Base-by-base conservation (phyloP, 352 stramenopile species). In the Globisporangium iwayamae region DNA sequence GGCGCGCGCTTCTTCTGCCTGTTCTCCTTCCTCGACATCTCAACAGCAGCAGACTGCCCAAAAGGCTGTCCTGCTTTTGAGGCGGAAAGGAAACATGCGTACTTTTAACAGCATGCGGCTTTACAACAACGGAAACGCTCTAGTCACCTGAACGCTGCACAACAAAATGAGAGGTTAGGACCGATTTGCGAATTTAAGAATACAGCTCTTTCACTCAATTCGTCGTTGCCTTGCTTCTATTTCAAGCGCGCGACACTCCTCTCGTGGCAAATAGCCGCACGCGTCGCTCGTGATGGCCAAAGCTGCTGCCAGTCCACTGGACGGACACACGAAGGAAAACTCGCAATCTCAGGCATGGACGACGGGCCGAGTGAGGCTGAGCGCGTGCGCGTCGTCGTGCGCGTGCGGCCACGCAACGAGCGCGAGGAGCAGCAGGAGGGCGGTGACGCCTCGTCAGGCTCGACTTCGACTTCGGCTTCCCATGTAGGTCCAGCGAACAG, bases 361-460 rank as follows among this genome's bases (percentile, higher is more conserved):
- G 74, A 81, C 10, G 30, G 45, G 18, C 60, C 70, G 43, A 76
- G 78, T 55, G 68, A 65, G 25, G 58, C 71, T 38, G 86, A 93
- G 66, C 73, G 82, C 16, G 79, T 93, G 8, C 84, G 89, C 39
- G 87, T 96, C 7, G 71, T 87, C 5, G 77, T 97, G 25, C 85
- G 89, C 47, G 85, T 96, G 32, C 85, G 89, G 1, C 89, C 88
- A 10, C 62, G 70, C 9, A 89, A 96, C 59, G 73, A 85, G n/a
- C 78, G 82, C n/a, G 85, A 94, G 54, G 66, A 82, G 34, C 64
- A 74, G 20, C 72, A 69, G 32, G 55, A 57, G 2, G 4, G 50
- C 28, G 25, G 25, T 28, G 50, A 28, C 25, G 8, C 28, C 10
- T 38, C 30, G 20, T 32, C 62, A 25, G 64, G 52, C 47, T 48